These are phyloP conservation scores for Macrotyloma uniflorum DNA, from an alignment of 306 rosid species.

Conservation along the genomic window DNA sequence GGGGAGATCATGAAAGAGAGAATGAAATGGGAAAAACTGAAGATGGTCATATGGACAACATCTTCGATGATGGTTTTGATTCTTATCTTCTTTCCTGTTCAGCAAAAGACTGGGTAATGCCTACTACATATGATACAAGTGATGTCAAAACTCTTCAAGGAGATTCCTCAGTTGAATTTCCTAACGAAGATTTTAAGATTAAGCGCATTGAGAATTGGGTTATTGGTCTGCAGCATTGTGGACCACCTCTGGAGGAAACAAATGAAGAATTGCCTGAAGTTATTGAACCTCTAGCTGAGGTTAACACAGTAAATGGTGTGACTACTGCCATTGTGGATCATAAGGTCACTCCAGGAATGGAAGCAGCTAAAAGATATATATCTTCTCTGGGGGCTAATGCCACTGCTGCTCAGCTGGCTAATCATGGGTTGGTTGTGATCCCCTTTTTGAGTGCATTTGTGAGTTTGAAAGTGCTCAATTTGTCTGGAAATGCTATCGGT, in stretches of 20 bases:
- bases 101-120: conserved; percentile 77
- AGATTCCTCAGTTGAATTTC: conserved; percentile 55
- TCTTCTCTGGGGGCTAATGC: conserved; percentile 77
- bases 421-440: conserved; percentile 81
- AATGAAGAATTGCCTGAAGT: conserved; percentile 53
- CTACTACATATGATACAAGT: conserved; percentile 48
- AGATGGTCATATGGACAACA: conserved; percentile 43
- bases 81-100: conserved; percentile 47
- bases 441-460: conserved; percentile 91
- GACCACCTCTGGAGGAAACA: conserved; percentile 61
- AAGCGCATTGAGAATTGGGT: conserved; percentile 96
- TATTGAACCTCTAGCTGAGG: conserved; percentile 43
- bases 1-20: conserved; percentile 48
- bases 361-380: conserved; percentile 81
- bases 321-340: conserved; percentile 47
- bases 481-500: conserved; percentile 91
- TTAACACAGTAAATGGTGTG: conserved; percentile 37
- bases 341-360: conserved; percentile 77
- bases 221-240: conserved; percentile 65
- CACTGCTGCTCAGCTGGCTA: conserved; percentile 76
- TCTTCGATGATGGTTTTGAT: conserved; percentile 62
- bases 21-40: conserved; percentile 45
- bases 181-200: conserved; percentile 58
- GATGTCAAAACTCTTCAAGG: conserved; percentile 44
- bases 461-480: conserved; percentile 79